Evolutionary conservation across 331 rosid species (phyloP).

Genomic region (Prunus yedoensis): DNA sequence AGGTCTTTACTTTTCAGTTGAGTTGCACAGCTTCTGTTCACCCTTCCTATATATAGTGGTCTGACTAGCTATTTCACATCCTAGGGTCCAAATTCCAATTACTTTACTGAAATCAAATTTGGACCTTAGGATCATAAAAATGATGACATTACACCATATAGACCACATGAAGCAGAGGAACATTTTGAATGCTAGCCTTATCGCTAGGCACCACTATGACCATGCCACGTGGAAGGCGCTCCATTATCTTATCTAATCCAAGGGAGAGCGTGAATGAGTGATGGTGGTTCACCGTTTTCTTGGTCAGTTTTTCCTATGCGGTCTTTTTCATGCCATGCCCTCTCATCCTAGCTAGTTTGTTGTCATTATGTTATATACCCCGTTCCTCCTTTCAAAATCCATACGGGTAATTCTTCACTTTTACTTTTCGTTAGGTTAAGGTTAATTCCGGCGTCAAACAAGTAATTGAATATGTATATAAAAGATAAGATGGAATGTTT

Average conservation of each 20-base stretch:
- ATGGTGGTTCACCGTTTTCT: conserved; percentile 24
- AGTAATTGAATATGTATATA: too few species aligned
- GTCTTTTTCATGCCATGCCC: not conserved
- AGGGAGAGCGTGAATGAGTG: conserved; percentile 47
- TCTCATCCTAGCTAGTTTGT: not conserved
- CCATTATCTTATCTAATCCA: conserved; percentile 50
- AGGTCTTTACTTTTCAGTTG: not conserved
- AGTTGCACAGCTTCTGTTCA: conserved; percentile 12
- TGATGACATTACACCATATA: conserved; percentile 33
- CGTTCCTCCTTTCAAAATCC: not conserved
- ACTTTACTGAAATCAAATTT: not conserved
- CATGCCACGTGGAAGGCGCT: conserved; percentile 53
- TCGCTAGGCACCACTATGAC: conserved; percentile 38
- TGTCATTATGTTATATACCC: not conserved
- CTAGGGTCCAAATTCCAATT: conserved; percentile 23
- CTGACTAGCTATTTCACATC: conserved; percentile 14
- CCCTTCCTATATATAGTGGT: conserved; percentile 39
- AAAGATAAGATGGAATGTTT: too few species aligned
- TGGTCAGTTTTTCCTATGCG: not conserved
- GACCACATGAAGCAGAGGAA: conserved; percentile 34
- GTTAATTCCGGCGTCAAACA: too few species aligned
- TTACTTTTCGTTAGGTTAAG: too few species aligned
- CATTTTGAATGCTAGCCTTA: conserved; percentile 47
- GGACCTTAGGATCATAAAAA: conserved; percentile 30
- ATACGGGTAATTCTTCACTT: too few species aligned